Conservation (phyloP, 441 rosid genomes). For the Euphorbia celastroides region DNA sequence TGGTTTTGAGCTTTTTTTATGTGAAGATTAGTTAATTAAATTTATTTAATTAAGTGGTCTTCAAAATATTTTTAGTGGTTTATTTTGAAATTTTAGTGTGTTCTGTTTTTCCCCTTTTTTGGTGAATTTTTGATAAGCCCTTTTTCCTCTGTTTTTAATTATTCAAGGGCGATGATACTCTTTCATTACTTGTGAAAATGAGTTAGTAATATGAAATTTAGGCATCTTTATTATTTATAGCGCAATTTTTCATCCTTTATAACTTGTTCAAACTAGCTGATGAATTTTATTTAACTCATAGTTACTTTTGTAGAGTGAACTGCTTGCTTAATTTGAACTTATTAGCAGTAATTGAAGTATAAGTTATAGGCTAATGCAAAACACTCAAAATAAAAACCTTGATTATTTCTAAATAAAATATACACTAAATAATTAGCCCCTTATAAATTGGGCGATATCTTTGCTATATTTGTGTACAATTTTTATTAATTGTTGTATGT, state of each 20-base stretch:
- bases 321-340: too few relatives aligned
- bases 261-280: too few relatives aligned
- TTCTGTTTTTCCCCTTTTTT: too few relatives aligned
- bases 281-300: too few relatives aligned
- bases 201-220: not conserved
- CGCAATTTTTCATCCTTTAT: too few relatives aligned
- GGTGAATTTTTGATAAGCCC: too few relatives aligned
- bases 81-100: not conserved
- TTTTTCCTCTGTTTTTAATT: not conserved
- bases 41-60: not conserved
- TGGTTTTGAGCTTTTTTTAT: constrained; percentile 26
- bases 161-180: not conserved
- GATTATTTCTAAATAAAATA: not conserved
- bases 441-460: not conserved
- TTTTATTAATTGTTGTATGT: not conserved
- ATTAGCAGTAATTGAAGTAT: too few relatives aligned
- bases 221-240: too few relatives aligned
- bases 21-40: constrained; percentile 23
- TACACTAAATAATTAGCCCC: not conserved
- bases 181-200: constrained; percentile 3
- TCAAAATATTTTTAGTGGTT: too few relatives aligned
- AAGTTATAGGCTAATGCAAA: too few relatives aligned
- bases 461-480: not conserved
- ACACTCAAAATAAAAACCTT: not conserved
- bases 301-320: too few relatives aligned